Conservation (phyloP, 768 basidiomycete genomes). For the Solioccasus polychromus region DNA sequence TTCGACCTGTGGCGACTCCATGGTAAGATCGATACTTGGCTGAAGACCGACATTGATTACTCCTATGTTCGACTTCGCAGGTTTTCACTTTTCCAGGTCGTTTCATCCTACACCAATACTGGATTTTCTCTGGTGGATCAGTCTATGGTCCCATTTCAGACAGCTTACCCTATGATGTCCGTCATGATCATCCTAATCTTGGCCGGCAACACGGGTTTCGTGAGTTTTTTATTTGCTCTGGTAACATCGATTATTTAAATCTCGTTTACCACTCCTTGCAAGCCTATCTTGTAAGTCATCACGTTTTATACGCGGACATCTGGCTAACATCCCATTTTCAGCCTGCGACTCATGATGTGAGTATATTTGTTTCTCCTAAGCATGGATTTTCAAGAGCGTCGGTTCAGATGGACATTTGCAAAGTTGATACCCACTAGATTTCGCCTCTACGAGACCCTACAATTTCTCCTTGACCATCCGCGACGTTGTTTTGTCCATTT, state of each 20-base stretch:
- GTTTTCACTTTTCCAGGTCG: slow-evolving; percentile 82
- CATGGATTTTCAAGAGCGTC: slow-evolving; percentile 1
- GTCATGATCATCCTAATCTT: slow-evolving; percentile 72
- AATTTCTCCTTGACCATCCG: slow-evolving; percentile 93
- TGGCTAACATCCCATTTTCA: slow-evolving; percentile 24
- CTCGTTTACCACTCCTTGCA: too few species aligned
- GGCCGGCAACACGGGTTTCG: slow-evolving; percentile 92
- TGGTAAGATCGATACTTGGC: slow-evolving; percentile 48
- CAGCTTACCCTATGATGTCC: slow-evolving; percentile 77
- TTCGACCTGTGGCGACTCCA: slow-evolving; percentile 51
- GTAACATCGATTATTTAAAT: not conserved
- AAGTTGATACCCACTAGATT: slow-evolving; percentile 60
- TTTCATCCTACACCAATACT: slow-evolving; percentile 86
- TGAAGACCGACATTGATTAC: not conserved
- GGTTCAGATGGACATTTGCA: slow-evolving; percentile 67
- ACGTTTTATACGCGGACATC: not conserved
- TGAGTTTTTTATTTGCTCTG: slow-evolving; percentile 43
- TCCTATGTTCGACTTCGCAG: slow-evolving; percentile 36
- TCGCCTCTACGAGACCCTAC: slow-evolving; percentile 71
- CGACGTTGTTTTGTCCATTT: slow-evolving; percentile 88
- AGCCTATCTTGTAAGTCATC: slow-evolving; percentile 82
- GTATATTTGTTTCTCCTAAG: slow-evolving; percentile 21
- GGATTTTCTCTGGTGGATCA: slow-evolving; percentile 85
- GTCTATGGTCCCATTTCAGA: slow-evolving; percentile 91
- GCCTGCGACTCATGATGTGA: slow-evolving; percentile 81